These are phyloP conservation scores for Xerocomus spinulosus DNA, from an alignment of 768 basidiomycete genomes.

Conservation along the genomic window DNA sequence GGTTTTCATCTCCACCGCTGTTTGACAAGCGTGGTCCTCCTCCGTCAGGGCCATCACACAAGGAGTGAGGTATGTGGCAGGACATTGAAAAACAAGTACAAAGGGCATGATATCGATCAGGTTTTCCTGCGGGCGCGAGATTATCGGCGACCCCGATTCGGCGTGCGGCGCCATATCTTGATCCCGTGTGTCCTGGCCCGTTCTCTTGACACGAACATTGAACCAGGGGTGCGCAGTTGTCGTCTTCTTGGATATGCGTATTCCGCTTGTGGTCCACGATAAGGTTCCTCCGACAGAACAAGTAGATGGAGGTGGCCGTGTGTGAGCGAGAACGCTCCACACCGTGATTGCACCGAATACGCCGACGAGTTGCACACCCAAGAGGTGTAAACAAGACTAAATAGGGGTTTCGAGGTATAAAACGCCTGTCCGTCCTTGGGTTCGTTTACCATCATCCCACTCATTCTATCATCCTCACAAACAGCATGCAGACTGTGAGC, in stretches of 20 bases:
- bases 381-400: slow-evolving; percentile 2
- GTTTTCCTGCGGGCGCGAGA: background rate
- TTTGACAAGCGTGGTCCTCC: too few relatives aligned
- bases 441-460: too few relatives aligned
- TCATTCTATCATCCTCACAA: background rate
- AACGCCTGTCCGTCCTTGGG: background rate
- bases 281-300: too few relatives aligned
- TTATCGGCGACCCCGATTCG: background rate
- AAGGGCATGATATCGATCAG: background rate
- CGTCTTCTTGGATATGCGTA: too few relatives aligned
- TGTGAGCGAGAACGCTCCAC: too few relatives aligned
- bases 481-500: slow-evolving; percentile 15
- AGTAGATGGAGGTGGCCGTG: too few relatives aligned
- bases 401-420: slow-evolving; percentile 1
- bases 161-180: background rate
- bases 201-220: background rate
- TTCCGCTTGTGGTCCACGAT: too few relatives aligned
- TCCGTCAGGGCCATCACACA: too few relatives aligned
- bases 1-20: too few relatives aligned
- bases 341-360: too few relatives aligned
- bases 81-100: background rate
- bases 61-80: background rate
- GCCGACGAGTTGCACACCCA: too few relatives aligned
- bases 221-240: too few relatives aligned
- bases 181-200: background rate